These are phyloP conservation scores for Oryza australiensis DNA, from an alignment of 176 grass and related monocot genomes.

Conservation along the genomic window DNA sequence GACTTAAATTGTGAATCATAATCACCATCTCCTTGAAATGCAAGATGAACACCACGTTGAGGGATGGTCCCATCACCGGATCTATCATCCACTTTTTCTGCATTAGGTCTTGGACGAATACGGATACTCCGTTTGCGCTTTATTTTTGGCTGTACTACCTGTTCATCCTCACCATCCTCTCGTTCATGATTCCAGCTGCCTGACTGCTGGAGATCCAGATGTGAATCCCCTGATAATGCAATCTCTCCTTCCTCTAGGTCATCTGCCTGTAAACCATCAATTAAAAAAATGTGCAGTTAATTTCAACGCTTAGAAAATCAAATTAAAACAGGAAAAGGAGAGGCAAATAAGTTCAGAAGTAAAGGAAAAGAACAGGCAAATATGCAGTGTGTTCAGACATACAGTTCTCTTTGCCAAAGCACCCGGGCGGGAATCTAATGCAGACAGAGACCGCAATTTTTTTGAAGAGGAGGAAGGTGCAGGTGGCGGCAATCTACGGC, in stretches of 20 bases:
- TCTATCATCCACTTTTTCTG: constrained; percentile 75
- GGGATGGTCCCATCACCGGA: constrained; percentile 52
- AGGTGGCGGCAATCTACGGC: constrained; percentile 66
- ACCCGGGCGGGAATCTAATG: constrained; percentile 75
- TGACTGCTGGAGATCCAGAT: constrained; percentile 81
- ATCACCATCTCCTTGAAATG: constrained; percentile 44
- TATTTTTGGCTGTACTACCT: constrained; percentile 84
- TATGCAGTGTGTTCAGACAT: constrained; percentile 29
- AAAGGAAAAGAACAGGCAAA: constrained; percentile 16
- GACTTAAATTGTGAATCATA: constrained; percentile 50
- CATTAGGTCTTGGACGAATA: constrained; percentile 71
- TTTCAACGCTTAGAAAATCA: constrained; percentile 21
- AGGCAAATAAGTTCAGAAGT: neutral
- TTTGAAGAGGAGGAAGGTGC: constrained; percentile 71
- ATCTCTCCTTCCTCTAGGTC: constrained; percentile 99
- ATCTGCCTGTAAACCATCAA: constrained; percentile 63
- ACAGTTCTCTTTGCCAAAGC: constrained; percentile 72
- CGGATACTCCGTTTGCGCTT: constrained; percentile 92
- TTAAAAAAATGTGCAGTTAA: constrained; percentile 33
- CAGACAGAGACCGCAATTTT: constrained; percentile 82
- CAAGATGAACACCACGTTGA: constrained; percentile 46
- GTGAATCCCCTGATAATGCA: constrained; percentile 86
- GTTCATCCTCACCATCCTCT: constrained; percentile 89
- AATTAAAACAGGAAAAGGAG: constrained; percentile 1
- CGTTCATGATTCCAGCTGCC: constrained; percentile 83